Evolutionary conservation across 352 stramenopile species (phyloP), one percentile per base, ranked within the genome.

Genomic region (Elongisporangium undulatum): DNA sequence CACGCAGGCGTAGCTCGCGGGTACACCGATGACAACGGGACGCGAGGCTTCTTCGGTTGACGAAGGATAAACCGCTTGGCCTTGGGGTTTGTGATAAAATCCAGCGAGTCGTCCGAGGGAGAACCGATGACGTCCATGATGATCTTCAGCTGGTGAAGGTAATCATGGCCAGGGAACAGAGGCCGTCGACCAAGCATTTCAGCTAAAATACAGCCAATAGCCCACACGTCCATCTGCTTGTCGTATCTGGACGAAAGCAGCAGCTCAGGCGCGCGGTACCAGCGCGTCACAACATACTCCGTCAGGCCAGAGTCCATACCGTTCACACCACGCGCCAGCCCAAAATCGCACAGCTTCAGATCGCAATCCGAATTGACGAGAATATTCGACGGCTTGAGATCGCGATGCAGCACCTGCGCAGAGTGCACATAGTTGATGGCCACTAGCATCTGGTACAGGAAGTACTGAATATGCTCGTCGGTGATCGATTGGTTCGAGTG

Each of bases 221-320:
- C 86, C 86, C 86, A 95, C 53, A 95, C 79, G 41, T 95, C 86
- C 65, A 95, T 90, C 56, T 92, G 86, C 56, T 93, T 93, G 67
- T 95, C 84, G 66, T 95, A 95, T 51, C 92, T 92, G 55, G 87
- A 95, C 29, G 89, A 96, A 51, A 97, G 75, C 62, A 98, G 63
- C 51, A 98, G 68, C 62, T 98, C 94, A 0, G 94, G 94, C 10
- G 93, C 85, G 39, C 91, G 79, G 61, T 97, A 97, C 91, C 91
- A 97, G 23, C 91, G 76, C 39, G 90, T 97, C 23, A 97, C 90
- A 17, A 97, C 90, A 61, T 97, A 96, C 66, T 97, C 90, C 6
- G 88, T 96, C 3, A 96, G 70, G n/a, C 79, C 77, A n/a, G 77
- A 79, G 52, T 92, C 82, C 39, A 90, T 66, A 4, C 82, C 85